These are phyloP conservation scores for Zygoascus biomembranicola DNA, from an alignment of 805 yeast genomes.

Conservation along the genomic window DNA sequence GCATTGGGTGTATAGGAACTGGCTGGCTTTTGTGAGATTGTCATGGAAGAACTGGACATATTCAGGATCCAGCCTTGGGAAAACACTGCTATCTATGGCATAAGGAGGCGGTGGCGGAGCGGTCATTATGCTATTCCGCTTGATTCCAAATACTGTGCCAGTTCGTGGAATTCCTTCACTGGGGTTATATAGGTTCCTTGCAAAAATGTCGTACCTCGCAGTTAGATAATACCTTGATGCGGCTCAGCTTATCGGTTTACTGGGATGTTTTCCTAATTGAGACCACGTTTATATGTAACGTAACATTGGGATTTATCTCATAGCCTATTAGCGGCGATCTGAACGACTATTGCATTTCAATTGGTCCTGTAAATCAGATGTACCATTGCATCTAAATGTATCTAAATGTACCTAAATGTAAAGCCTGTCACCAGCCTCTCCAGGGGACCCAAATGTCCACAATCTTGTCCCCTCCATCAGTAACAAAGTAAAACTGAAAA, in stretches of 20 bases:
- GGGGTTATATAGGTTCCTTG: neutral
- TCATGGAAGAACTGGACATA: constrained; percentile 33
- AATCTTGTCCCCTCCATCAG: constrained; percentile 42
- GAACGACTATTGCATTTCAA: too few relatives aligned
- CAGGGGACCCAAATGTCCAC: constrained; percentile 60
- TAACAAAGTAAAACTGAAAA: constrained; percentile 47
- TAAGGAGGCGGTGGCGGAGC: constrained; percentile 26
- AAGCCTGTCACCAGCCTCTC: constrained; percentile 44
- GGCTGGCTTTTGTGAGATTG: constrained; percentile 23
- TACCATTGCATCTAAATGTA: neutral
- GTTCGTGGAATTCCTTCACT: neutral
- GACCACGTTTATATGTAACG: neutral
- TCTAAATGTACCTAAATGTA: neutral
- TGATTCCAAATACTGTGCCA: too few relatives aligned
- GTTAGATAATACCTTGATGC: neutral
- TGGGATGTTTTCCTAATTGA: neutral
- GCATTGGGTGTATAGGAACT: constrained; percentile 31
- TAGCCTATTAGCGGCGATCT: too few relatives aligned
- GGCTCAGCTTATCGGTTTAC: neutral
- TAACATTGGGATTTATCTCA: neutral
- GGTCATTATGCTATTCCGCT: neutral
- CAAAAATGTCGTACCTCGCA: neutral
- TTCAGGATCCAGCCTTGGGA: constrained; percentile 30
- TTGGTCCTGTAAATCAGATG: too few relatives aligned
- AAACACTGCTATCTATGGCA: constrained; percentile 26